Evolutionary conservation across 2,329 filamentous ascomycete species (phyloP), one percentile per base, ranked within the genome.

Genomic region (Calonectria montana): DNA sequence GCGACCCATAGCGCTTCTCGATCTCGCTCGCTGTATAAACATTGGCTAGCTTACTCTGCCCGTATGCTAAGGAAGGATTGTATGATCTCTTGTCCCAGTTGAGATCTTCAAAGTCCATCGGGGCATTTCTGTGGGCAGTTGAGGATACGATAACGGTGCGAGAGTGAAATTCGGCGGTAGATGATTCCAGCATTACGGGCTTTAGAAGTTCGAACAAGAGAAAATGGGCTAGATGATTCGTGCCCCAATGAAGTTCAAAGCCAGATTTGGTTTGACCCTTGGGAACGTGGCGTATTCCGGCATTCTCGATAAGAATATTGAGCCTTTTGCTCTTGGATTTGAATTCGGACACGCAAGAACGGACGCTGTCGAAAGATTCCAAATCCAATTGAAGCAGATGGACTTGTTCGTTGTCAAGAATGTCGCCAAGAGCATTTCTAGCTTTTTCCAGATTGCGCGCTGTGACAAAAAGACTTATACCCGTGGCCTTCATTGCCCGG

Each of bases 1-100:
- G 75, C 0, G 77, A 31, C 2, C 84, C 86, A 72, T 88, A 90
- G 0, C 82, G 82, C 2, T 87, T 83, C 29, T 90, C 87, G 31
- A 90, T 82, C 70, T 88, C 83, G 71, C 86, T 88, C 3, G 88
- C 85, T 63, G 87, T 85, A 73, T 84, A 87, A 23, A 89, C 83
- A 70, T 87, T 88, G 12, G 88, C 88, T 0, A 84, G 83, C 75
- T 91, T 91, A 61, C 82, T 81, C 73, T 88, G 85, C 0, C 82
- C 85, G 70, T 91, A 91, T 1, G 86, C 82, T 1, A 68, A 45
- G 67, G 77, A 81, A 0, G 81, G 82, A 4, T 83, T 62, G 27
- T 79, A 79, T 18, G 45, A 43, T 3, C 70, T 65, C 31, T 75
- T 78, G 23, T 80, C 73, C 61, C 77, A 76, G 35, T 80, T 79